Evolutionary conservation across 2,329 filamentous ascomycete genomes (phyloP).

Genomic region (Colletotrichum agaves): DNA sequence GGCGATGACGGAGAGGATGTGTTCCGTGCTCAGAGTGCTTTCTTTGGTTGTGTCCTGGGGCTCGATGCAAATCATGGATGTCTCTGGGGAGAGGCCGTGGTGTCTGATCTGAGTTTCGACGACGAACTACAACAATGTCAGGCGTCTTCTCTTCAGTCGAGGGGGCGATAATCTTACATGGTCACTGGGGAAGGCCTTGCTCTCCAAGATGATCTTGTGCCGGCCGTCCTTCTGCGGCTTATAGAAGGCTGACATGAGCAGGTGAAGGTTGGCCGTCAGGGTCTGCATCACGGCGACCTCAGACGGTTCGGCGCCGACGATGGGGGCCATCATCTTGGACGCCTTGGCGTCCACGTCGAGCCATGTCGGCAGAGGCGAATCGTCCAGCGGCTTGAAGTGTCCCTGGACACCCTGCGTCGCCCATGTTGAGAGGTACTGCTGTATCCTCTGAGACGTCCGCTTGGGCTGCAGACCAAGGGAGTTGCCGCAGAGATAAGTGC

Average conservation of each 20-base stretch:
- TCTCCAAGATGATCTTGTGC: constrained; percentile 83
- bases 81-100: constrained; percentile 71
- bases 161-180: constrained; percentile 64
- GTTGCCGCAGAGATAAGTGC: constrained; percentile 89
- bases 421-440: constrained; percentile 81
- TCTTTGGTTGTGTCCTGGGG: constrained; percentile 57
- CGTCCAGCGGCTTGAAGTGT: constrained; percentile 77
- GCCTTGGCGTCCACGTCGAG: constrained; percentile 78
- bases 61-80: constrained; percentile 76
- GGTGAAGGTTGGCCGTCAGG: constrained; percentile 80
- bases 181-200: constrained; percentile 87
- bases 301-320: constrained; percentile 75
- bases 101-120: constrained; percentile 80
- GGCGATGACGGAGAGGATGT: constrained; percentile 79
- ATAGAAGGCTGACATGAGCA: constrained; percentile 86
- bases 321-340: constrained; percentile 70
- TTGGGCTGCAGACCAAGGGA: constrained; percentile 86
- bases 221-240: constrained; percentile 64
- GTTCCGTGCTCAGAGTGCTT: constrained; percentile 74
- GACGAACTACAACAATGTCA: constrained; percentile 66
- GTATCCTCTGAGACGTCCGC: constrained; percentile 65
- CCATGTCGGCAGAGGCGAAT: constrained; percentile 75
- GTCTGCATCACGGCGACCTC: constrained; percentile 89
- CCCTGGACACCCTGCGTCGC: constrained; percentile 82
- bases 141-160: no score